A percentile compares a stretch with the other conserved stretches of the same genome.
Conservation (phyloP, 805 yeast genomes). For the Allodekkera sacchari region DNA sequence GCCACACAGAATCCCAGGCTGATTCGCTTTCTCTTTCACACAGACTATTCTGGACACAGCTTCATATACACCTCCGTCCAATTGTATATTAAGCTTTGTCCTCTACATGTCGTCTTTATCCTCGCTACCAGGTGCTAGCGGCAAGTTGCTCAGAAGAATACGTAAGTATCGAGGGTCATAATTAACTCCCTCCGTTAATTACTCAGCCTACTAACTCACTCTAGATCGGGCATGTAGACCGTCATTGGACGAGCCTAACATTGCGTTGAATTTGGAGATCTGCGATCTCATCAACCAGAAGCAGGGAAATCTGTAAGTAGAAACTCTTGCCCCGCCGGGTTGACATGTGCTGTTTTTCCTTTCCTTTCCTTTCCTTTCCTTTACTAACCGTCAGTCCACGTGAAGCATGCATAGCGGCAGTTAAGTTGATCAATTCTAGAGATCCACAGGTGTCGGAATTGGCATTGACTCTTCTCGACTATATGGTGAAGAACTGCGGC, state of each 20-base stretch:
- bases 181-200: not conserved
- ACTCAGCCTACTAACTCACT: conserved; percentile 16
- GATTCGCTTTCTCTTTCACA: no score
- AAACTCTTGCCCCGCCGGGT: not conserved
- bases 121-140: conserved; percentile 27
- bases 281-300: conserved; percentile 90
- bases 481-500: conserved; percentile 94
- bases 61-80: no score
- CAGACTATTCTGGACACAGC: no score
- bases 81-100: no score
- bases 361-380: not conserved
- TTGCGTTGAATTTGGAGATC: conserved; percentile 81
- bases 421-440: conserved; percentile 69
- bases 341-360: not conserved
- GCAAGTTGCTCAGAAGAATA: conserved; percentile 29
- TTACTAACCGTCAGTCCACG: conserved; percentile 44
- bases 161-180: conserved; percentile 17
- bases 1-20: no score
- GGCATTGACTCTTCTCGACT: conserved; percentile 62
- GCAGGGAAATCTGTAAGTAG: conserved; percentile 59
- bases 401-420: conserved; percentile 86
- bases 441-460: conserved; percentile 84
- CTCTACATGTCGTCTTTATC: conserved; percentile 22
- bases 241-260: conserved; percentile 75
- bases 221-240: conserved; percentile 78